Conservation (phyloP, 2,329 filamentous ascomycete genomes). For the Pestalotiopsis sp. region DNA sequence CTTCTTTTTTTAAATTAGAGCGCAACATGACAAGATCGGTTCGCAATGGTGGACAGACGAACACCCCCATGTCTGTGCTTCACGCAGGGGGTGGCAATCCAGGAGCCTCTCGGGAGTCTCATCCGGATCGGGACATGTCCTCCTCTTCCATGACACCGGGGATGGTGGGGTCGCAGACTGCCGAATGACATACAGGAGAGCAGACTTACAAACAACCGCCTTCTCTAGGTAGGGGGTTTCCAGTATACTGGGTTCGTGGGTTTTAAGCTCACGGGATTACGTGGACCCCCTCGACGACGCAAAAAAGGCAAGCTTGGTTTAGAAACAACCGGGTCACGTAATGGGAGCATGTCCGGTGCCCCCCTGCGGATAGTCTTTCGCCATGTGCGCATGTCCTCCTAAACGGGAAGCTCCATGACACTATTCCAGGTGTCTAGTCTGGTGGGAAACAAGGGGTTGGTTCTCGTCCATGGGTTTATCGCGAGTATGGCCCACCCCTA, state of each 20-base stretch:
- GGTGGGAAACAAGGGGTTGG: too few species aligned
- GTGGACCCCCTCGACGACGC: background rate
- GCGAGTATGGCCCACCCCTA: background rate
- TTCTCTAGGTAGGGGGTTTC: background rate
- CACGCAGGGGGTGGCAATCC: background rate
- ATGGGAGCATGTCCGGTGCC: background rate
- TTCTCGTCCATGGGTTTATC: too few species aligned
- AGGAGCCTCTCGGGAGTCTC: background rate
- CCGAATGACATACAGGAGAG: background rate
- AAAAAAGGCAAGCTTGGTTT: background rate
- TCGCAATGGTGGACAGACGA: background rate
- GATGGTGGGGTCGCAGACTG: background rate
- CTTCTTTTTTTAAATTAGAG: too few species aligned
- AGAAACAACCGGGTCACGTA: background rate
- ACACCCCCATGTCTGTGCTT: background rate
- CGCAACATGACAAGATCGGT: background rate
- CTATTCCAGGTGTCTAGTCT: too few species aligned
- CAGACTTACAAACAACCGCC: background rate
- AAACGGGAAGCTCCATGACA: too few species aligned
- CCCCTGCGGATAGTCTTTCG: too few species aligned
- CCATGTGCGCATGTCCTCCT: too few species aligned
- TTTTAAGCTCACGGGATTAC: background rate
- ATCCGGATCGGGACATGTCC: background rate
- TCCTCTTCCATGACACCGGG: background rate
- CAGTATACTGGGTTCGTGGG: background rate